phyloP scores from a whole-genome alignment of 2,329 filamentous ascomycete species.

The Kalaharituber pfeilii region DNA sequence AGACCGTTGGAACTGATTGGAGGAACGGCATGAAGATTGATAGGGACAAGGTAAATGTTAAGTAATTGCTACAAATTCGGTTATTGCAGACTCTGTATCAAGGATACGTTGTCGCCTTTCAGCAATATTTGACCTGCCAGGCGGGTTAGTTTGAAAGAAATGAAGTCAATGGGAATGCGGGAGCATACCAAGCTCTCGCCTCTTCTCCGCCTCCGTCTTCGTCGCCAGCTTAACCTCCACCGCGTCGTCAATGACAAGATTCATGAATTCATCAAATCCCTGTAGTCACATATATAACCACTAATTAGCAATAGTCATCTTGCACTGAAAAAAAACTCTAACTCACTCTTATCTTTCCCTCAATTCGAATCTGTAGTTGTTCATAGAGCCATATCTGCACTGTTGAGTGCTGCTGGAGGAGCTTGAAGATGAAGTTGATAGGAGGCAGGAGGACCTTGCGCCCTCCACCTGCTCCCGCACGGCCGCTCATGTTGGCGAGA shows the following conservation, averaged over 20 bases:
- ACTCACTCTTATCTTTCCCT: conserved; percentile 83
- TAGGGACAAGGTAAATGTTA: neutral
- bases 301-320: neutral
- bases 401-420: conserved; percentile 61
- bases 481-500: neutral
- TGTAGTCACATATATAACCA: conserved; percentile 32
- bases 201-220: conserved; percentile 62
- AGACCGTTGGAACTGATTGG: too few species aligned
- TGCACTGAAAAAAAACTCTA: neutral
- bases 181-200: conserved; percentile 64
- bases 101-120: conserved; percentile 46
- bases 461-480: conserved; percentile 32
- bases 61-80: neutral
- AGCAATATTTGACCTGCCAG: conserved; percentile 49
- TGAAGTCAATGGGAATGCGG: neutral
- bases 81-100: conserved; percentile 18
- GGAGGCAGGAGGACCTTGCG: conserved; percentile 55
- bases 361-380: conserved; percentile 81
- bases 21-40: neutral
- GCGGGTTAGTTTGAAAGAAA: conserved; percentile 13
- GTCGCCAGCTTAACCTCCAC: conserved; percentile 76
- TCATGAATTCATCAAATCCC: conserved; percentile 99
- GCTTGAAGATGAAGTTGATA: conserved; percentile 87
- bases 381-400: conserved; percentile 96
- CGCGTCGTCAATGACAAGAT: conserved; percentile 87